Base-by-base conservation (phyloP, 2,329 filamentous ascomycete genomes). In the Fusarium musae region DNA sequence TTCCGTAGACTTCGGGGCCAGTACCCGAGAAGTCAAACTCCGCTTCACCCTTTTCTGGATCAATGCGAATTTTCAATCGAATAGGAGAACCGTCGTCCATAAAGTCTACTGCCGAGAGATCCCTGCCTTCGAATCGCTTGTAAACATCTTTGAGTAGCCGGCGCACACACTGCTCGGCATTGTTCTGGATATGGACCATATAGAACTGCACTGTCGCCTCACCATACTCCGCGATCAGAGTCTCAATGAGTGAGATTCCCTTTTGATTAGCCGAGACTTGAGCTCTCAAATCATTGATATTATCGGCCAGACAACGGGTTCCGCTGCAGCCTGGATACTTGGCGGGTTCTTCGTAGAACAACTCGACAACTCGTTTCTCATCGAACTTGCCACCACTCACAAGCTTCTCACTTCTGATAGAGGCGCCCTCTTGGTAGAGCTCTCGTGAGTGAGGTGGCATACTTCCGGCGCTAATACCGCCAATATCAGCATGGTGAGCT, bases 81-180 rank as follows among this genome's bases (percentile, higher is more conserved):
- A 96, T 96, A 0, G 93, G 93, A 6, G 89, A 92, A 9, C 93
- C 93, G 70, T 96, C 93, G 77, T 96, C 93, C 93, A 96, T 96
- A 81, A 91, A 92, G 76, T 96, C 93, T 9, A 91, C 84, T 0
- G 93, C 93, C 6, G 89, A 88, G 2, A 96, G 85, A 47, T 93
- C 90, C 63, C 90, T 87, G 13, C 93, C 93, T 75, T 91, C 87
- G 75, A 95, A 94, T 10, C 91, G 87, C 77, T 89, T 88, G 78
- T 91, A 86, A 6, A 95, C 90, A 9, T 90, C 87, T 76, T 93
- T 94, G 52, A 96, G 86, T 3, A 96, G 86, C 57, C 89, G 90
- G 30, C 92, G 87, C 1, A 96, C 93, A 57, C 91, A 93, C 5
- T 89, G 83, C 79, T 96, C 93, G 3, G 93, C 93, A 66, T 95